Evolutionary conservation across 1,284 basidiomycete genomes (phyloP), one percentile per base, ranked within the genome.

Genomic region (Cerrena zonata): DNA sequence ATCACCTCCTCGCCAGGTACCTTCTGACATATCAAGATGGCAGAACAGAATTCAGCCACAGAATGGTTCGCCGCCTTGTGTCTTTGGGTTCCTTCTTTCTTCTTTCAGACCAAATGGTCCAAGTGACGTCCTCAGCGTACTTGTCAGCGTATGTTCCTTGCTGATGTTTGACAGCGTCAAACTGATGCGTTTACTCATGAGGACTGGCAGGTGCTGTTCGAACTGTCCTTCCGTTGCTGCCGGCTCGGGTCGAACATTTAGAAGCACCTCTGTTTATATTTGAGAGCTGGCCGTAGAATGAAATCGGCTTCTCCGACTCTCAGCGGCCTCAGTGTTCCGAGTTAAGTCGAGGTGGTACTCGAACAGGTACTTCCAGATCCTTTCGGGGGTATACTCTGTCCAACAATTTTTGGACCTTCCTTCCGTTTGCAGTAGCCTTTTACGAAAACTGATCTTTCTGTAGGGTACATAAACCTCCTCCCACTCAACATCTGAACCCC

Each of bases 381-480:
- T 7, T 34, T 7, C 7, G 30, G 15, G 7, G 30, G 30, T 34
- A 7, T 15, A 7, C 30, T 34, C 30, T 15, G 30, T 34, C 7
- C 7, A 34, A 34, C 15, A 34, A 7, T 34, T 7, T 34, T 7
- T 15, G 15, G 15, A 34, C 30, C 30, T 7, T 7, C 30, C 7
- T 34, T 34, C 30, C 30, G 7, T 34, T 34, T n/a, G n/a, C n/a
- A n/a, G n/a, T n/a, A 7, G 7, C 15, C 15, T 34, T 34, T 15
- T 15, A 7, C 15, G 7, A 7, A 34, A 15, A 34, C 30, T 34
- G 30, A 34, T n/a, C n/a, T 15, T 7, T 34, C 30, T 15, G 41
- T 23, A 22, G 13, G 25, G 40, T 51, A 56, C 48, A 46, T 45
- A 56, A 56, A 44, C 13, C 18, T n/a, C n/a, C n/a, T 39, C 30